A percentile compares a stretch with the other conserved stretches of the same genome.
phyloP scores from a whole-genome alignment of 192 early-diverging fungal genomes.

The Rhizophagus clarus region DNA sequence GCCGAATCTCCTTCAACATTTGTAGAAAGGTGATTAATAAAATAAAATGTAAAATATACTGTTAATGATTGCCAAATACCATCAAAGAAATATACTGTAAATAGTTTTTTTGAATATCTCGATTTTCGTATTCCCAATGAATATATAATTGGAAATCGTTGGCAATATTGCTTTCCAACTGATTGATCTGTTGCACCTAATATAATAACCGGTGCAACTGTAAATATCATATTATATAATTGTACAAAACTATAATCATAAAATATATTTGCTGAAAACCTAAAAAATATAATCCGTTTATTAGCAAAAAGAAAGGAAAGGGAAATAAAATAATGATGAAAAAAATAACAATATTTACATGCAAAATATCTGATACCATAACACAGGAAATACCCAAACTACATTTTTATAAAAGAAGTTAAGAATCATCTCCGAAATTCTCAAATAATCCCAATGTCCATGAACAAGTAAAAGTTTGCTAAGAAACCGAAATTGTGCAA shows the following conservation, averaged over 20 bases:
- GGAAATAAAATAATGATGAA: background rate
- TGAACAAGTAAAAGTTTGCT: conserved; percentile 87
- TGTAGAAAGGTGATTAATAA: conserved; percentile 54
- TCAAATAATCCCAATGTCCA: conserved; percentile 88
- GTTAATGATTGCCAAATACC: conserved; percentile 92
- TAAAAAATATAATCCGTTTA: conserved; percentile 16
- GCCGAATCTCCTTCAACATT: conserved; percentile 32
- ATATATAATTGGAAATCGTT: conserved; percentile 72
- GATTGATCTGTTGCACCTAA: conserved; percentile 71
- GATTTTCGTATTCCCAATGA: conserved; percentile 80
- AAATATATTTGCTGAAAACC: conserved; percentile 87
- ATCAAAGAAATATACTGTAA: conserved; percentile 85
- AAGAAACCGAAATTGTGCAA: conserved; percentile 91
- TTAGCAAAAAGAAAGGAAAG: background rate
- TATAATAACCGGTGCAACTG: conserved; percentile 68
- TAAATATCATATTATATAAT: conserved; percentile 82
- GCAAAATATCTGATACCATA: conserved; percentile 95
- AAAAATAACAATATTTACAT: conserved; percentile 50
- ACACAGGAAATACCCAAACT: conserved; percentile 86
- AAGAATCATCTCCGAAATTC: conserved; percentile 88
- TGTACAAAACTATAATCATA: conserved; percentile 93
- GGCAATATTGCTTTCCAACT: conserved; percentile 56
- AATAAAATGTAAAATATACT: conserved; percentile 77
- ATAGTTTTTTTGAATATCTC: conserved; percentile 82
- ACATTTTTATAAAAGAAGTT: conserved; percentile 98